These are phyloP conservation scores for Microbotryum saponariae DNA, from an alignment of 1,284 basidiomycete species.

Conservation along the genomic window DNA sequence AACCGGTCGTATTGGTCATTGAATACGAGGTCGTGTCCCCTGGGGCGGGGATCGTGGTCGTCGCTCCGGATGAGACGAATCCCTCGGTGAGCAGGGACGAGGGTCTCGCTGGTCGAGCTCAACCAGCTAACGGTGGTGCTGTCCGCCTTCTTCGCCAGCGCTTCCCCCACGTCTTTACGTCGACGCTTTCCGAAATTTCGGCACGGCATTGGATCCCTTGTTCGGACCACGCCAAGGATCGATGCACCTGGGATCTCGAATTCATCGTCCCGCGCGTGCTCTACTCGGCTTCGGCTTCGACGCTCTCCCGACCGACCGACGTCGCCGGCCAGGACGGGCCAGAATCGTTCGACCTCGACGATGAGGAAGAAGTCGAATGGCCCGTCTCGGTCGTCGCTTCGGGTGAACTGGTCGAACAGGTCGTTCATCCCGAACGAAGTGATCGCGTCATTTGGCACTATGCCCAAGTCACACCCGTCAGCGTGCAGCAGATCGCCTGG, in stretches of 20 bases:
- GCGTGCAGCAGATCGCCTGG: conserved; percentile 91
- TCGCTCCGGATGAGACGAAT: conserved; percentile 67
- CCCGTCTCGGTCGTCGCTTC: conserved; percentile 85
- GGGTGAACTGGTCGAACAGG: conserved; percentile 89
- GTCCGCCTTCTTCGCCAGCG: conserved; percentile 48
- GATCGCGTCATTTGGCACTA: conserved; percentile 93
- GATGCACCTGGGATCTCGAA: conserved; percentile 97
- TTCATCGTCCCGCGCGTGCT: conserved; percentile 84
- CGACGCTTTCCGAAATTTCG: conserved; percentile 76
- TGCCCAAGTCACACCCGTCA: conserved; percentile 77
- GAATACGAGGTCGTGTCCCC: conserved; percentile 72
- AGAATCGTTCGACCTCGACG: conserved; percentile 45
- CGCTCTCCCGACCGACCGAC: conserved; percentile 1
- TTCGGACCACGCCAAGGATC: conserved; percentile 88
- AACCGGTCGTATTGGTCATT: conserved; percentile 67
- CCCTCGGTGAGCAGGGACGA: conserved; percentile 60
- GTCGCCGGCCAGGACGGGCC: conserved; percentile 4
- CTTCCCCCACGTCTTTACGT: conserved; percentile 86
- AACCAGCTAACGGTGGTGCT: background rate
- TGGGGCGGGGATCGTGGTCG: conserved; percentile 77
- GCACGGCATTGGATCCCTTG: conserved; percentile 97
- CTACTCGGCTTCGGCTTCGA: conserved; percentile 48
- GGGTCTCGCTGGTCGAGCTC: no score
- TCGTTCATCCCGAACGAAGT: conserved; percentile 87
- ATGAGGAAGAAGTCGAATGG: conserved; percentile 49